A percentile compares a stretch with the other conserved stretches of the same genome.
Conservation (phyloP, 2,329 filamentous ascomycete genomes). For the Fusarium caatingaense region DNA sequence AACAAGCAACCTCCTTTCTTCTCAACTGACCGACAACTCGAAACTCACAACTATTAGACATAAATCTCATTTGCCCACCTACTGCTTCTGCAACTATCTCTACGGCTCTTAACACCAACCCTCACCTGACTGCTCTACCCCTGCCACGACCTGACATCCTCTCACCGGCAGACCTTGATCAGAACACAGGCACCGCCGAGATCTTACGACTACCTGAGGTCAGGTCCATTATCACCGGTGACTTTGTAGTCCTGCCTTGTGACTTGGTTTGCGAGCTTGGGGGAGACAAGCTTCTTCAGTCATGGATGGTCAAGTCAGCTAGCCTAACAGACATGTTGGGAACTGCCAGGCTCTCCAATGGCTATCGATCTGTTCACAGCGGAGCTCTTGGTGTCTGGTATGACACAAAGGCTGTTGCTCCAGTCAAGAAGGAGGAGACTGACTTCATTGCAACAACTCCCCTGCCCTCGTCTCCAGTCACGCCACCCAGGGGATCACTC, state of each 20-base stretch:
- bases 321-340: conserved; percentile 73
- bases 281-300: conserved; percentile 83
- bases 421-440: conserved; percentile 89
- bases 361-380: conserved; percentile 61
- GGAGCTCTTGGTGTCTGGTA: conserved; percentile 93
- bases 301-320: conserved; percentile 89
- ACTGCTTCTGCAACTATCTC: conserved; percentile 75
- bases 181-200: conserved; percentile 90
- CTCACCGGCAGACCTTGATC: conserved; percentile 78
- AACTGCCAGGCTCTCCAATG: conserved; percentile 55
- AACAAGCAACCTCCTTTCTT: not conserved
- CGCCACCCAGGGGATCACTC: conserved; percentile 67
- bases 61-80: conserved; percentile 72
- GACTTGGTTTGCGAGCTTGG: conserved; percentile 92
- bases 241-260: conserved; percentile 93
- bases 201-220: conserved; percentile 88
- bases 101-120: conserved; percentile 79
- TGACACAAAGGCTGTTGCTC: conserved; percentile 79
- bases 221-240: conserved; percentile 78
- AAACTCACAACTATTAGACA: conserved; percentile 59
- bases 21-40: not conserved
- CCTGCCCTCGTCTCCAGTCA: conserved; percentile 64
- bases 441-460: conserved; percentile 88
- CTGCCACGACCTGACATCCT: conserved; percentile 79
- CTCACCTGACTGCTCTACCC: conserved; percentile 79